Evolutionary conservation across 495 filamentous ascomycete genomes (phyloP).

Genomic region (Copromyces sp.): DNA sequence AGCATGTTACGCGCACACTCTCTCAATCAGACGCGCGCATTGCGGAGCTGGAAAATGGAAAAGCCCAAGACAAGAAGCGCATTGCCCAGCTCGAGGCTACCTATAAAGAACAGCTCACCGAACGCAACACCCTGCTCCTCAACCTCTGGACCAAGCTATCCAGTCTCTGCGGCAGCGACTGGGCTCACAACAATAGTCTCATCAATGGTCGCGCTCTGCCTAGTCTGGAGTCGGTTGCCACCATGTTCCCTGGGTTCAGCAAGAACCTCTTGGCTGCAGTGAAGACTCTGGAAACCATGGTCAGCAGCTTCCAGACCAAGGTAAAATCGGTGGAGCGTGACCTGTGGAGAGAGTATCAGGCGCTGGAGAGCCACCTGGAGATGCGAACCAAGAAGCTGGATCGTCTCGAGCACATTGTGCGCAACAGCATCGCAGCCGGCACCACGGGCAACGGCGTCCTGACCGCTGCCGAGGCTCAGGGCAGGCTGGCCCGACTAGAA

Average conservation of each 20-base stretch:
- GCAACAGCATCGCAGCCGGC: slow-evolving; percentile 37
- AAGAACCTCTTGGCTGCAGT: slow-evolving; percentile 80
- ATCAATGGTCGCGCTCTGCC: slow-evolving; percentile 76
- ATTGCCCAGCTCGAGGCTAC: slow-evolving; percentile 62
- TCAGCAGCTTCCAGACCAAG: slow-evolving; percentile 69
- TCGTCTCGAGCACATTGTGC: slow-evolving; percentile 65
- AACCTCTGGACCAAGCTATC: slow-evolving; percentile 81
- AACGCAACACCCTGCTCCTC: slow-evolving; percentile 81
- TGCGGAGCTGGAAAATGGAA: slow-evolving; percentile 67
- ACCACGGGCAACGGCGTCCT: slow-evolving; percentile 21
- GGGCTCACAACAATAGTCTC: slow-evolving; percentile 80
- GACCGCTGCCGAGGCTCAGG: slow-evolving; percentile 29
- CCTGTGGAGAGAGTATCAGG: slow-evolving; percentile 81
- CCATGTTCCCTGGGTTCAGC: slow-evolving; percentile 71
- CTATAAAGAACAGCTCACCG: slow-evolving; percentile 75
- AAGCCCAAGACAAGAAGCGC: slow-evolving; percentile 62
- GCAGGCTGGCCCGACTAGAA: slow-evolving; percentile 59
- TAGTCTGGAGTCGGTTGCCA: slow-evolving; percentile 69
- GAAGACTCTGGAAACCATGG: slow-evolving; percentile 74
- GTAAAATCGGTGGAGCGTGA: slow-evolving; percentile 80
- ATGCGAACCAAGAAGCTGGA: slow-evolving; percentile 78
- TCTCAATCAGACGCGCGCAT: slow-evolving; percentile 74
- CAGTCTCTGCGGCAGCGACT: slow-evolving; percentile 79
- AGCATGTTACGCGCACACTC: slow-evolving; percentile 71
- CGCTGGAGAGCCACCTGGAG: slow-evolving; percentile 71